Conservation (phyloP, 1,284 basidiomycete species). For the Trichosporon coremiiforme region DNA sequence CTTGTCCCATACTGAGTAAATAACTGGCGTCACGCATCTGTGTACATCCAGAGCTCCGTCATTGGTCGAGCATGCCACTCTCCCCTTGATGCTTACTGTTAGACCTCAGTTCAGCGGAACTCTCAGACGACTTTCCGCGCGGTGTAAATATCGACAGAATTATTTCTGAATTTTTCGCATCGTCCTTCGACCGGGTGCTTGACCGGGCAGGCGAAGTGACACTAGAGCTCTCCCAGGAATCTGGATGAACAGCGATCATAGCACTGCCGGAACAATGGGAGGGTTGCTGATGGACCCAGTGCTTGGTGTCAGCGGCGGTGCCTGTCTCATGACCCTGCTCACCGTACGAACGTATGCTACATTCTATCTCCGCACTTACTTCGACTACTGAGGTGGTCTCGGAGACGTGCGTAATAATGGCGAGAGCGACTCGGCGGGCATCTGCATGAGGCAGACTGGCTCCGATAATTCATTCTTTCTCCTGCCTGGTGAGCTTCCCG, state of each 20-base stretch:
- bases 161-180: background rate
- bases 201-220: too few relatives aligned
- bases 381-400: too few relatives aligned
- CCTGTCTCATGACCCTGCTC: background rate
- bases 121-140: background rate
- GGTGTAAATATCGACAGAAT: background rate
- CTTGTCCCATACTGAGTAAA: background rate
- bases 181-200: too few relatives aligned
- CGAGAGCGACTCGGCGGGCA: too few relatives aligned
- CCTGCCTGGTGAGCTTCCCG: too few relatives aligned
- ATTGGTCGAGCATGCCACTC: background rate
- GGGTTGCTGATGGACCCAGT: background rate
- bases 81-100: background rate
- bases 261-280: background rate
- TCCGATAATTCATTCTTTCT: too few relatives aligned
- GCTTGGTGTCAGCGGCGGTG: background rate
- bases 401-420: too few relatives aligned
- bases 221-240: background rate
- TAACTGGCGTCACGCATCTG: background rate
- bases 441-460: too few relatives aligned
- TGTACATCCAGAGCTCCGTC: background rate
- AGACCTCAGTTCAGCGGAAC: background rate
- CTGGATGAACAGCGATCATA: background rate
- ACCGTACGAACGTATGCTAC: background rate
- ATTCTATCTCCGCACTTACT: background rate